phyloP scores from a whole-genome alignment of 192 early-diverging fungal species.

The Umbelopsis sp. region DNA sequence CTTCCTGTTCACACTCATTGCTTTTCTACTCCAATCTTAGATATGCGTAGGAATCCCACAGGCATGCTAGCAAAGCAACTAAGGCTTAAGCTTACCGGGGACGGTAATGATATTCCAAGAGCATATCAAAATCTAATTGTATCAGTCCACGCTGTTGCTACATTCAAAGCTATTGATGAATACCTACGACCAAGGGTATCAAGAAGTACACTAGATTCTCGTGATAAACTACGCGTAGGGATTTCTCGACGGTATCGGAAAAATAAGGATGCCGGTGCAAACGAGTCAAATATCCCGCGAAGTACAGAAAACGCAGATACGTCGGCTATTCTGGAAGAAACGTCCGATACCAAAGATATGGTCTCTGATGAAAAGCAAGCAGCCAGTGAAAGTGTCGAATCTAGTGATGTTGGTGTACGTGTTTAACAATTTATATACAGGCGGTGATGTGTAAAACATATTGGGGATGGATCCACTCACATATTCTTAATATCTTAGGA shows the following conservation, averaged over 20 bases:
- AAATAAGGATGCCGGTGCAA: background rate
- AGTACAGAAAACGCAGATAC: background rate
- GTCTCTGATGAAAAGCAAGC: background rate
- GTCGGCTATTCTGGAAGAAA: background rate
- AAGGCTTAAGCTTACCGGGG: conserved; percentile 60
- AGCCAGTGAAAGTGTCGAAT: too few species aligned
- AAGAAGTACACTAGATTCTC: background rate
- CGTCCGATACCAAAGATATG: background rate
- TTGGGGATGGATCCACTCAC: too few species aligned
- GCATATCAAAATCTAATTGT: conserved; percentile 61
- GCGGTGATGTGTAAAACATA: background rate
- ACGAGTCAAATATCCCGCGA: background rate
- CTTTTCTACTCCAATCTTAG: conserved; percentile 5
- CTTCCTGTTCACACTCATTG: too few species aligned
- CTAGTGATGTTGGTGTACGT: background rate
- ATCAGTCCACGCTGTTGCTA: conserved; percentile 84
- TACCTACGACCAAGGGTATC: conserved; percentile 65
- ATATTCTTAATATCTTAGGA: background rate
- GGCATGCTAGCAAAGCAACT: conserved; percentile 80
- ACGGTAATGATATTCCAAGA: conserved; percentile 48
- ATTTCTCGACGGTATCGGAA: background rate
- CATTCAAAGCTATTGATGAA: conserved; percentile 78
- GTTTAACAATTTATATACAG: background rate
- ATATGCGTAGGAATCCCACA: conserved; percentile 44
- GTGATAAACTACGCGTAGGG: conserved; percentile 6